These are phyloP conservation scores for Fonsecaea monophora DNA, from an alignment of 2,329 filamentous ascomycete genomes.

Conservation along the genomic window DNA sequence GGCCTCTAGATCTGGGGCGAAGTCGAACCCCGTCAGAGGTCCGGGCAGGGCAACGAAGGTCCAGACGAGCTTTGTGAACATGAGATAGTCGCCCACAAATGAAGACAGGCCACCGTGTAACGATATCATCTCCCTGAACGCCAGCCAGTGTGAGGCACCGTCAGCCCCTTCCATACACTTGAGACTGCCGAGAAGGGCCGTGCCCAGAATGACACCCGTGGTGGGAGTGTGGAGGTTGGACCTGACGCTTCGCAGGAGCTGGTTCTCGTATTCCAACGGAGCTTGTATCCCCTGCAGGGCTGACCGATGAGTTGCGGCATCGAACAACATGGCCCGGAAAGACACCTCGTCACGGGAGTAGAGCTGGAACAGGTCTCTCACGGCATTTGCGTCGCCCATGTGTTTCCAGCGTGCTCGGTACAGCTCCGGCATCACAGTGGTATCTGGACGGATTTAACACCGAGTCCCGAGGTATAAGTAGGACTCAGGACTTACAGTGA, in stretches of 20 bases:
- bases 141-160: constrained; percentile 12
- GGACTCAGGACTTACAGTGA: constrained; percentile 12
- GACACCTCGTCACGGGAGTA: constrained; percentile 22
- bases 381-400: not conserved
- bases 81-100: constrained; percentile 10
- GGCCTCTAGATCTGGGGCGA: not conserved
- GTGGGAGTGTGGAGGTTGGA: constrained; percentile 12
- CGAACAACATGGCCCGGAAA: constrained; percentile 17
- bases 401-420: constrained; percentile 17
- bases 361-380: constrained; percentile 18
- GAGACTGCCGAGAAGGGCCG: constrained; percentile 13
- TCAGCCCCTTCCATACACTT: constrained; percentile 14
- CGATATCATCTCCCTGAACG: constrained; percentile 9
- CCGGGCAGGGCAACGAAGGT: constrained; percentile 15
- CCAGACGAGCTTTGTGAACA: constrained; percentile 18
- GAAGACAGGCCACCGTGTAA: constrained; percentile 10
- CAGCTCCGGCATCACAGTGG: constrained; percentile 11
- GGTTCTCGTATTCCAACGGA: constrained; percentile 16
- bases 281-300: constrained; percentile 15
- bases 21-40: constrained; percentile 16
- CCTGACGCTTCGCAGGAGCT: constrained; percentile 5
- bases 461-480: no score
- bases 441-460: not conserved
- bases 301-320: constrained; percentile 14
- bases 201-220: constrained; percentile 14